These are phyloP conservation scores for Raffaelea deltoideospora DNA, from an alignment of 2,329 filamentous ascomycete species.

Conservation along the genomic window DNA sequence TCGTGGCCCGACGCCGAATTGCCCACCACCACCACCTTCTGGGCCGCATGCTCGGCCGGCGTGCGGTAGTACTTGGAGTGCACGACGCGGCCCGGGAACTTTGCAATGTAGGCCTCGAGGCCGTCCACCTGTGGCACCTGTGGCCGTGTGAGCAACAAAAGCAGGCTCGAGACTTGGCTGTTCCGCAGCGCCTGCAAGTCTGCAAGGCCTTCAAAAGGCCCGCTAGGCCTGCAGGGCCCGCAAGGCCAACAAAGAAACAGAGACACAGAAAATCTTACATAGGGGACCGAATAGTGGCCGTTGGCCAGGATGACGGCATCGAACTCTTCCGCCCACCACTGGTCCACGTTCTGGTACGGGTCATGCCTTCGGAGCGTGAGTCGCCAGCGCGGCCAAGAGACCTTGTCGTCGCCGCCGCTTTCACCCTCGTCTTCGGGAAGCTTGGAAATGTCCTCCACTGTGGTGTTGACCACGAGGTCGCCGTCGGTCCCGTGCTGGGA, in stretches of 20 bases:
- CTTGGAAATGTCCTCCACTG: slow-evolving; percentile 33
- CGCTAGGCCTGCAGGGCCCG: no score
- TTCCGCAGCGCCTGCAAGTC: no score
- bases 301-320: slow-evolving; percentile 46
- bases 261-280: slow-evolving; percentile 21
- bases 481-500: slow-evolving; percentile 30
- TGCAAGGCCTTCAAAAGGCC: no score
- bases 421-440: slow-evolving; percentile 16
- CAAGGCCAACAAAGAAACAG: not conserved
- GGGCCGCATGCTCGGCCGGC: slow-evolving; percentile 43
- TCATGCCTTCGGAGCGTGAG: slow-evolving; percentile 34
- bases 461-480: slow-evolving; percentile 32
- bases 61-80: slow-evolving; percentile 72
- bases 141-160: not conserved
- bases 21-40: slow-evolving; percentile 72
- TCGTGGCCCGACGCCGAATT: slow-evolving; percentile 76
- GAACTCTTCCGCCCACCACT: slow-evolving; percentile 46
- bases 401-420: not conserved
- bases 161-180: no score
- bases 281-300: slow-evolving; percentile 46
- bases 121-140: slow-evolving; percentile 27
- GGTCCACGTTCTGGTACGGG: slow-evolving; percentile 25
- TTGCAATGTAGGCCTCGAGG: slow-evolving; percentile 28
- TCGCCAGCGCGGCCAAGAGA: slow-evolving; percentile 31
- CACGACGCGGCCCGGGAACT: slow-evolving; percentile 31